phyloP scores from a whole-genome alignment of 768 basidiomycete genomes.

The Macrolepiota fuliginosa region DNA sequence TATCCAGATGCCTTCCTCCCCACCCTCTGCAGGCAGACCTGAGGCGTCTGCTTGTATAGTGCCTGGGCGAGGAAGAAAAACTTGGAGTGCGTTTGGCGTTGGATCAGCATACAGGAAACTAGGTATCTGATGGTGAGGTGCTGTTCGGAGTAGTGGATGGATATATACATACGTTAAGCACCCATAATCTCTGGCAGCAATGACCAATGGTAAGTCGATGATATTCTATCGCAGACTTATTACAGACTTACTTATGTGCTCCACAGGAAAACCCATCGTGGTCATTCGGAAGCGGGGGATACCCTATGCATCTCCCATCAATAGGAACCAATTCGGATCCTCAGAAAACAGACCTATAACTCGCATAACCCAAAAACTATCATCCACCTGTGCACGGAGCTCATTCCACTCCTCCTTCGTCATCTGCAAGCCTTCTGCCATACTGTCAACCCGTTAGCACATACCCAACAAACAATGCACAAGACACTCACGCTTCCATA shows the following conservation, averaged over 20 bases:
- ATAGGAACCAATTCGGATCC: not conserved
- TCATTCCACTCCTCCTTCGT: conserved; percentile 64
- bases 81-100: conserved; percentile 78
- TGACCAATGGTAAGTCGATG: not conserved
- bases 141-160: not conserved
- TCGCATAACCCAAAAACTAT: conserved; percentile 90
- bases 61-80: conserved; percentile 56
- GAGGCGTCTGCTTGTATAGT: conserved; percentile 23
- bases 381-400: conserved; percentile 67
- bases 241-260: conserved; percentile 67
- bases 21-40: conserved; percentile 45
- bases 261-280: conserved; percentile 88
- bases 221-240: not conserved
- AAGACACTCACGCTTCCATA: conserved; percentile 78
- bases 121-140: not conserved
- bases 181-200: conserved; percentile 72
- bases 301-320: conserved; percentile 44
- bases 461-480: not conserved
- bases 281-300: conserved; percentile 79
- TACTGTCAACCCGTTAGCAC: conserved; percentile 38
- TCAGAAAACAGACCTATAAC: conserved; percentile 55
- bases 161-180: conserved; percentile 67
- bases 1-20: conserved; percentile 71
- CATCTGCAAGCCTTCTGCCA: conserved; percentile 81
- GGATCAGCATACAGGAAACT: conserved; percentile 88